Base-by-base conservation (phyloP, 1,284 basidiomycete species). In the Sanghuangporus sanghuang region DNA sequence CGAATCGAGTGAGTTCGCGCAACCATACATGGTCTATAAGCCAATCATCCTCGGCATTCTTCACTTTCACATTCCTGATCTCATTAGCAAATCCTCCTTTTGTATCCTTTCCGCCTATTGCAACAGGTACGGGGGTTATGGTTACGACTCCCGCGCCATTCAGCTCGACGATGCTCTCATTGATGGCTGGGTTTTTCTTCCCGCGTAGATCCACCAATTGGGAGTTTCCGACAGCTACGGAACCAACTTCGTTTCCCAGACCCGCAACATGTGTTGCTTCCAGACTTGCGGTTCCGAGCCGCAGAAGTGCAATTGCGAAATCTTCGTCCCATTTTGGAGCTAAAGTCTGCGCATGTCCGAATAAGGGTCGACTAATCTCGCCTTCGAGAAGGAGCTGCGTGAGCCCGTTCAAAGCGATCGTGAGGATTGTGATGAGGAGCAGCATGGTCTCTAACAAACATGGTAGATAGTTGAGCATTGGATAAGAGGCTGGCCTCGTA, bases 211-310 rank as follows among this genome's bases (percentile, higher is more conserved):
- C 56, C 48, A 60, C 55, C 36, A 53, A 57, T n/a, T 53, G 54
- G 2, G 73, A 68, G 57, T 69, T 73, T 59, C 75, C 66, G 32
- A 78, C 74, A 52, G 77, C 68, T 40, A 90, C 77, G 0, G 80
- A 76, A 18, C 82, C 82, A 21, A 90, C 84, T 72, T 92, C 89
- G 69, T 92, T 90, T 1, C 86, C 85, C 69, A 89, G 79, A 1
- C 89, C 90, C 18, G 84, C 80, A 18, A 88, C 78, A 59, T 83
- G 84, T 0, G 88, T 90, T 0, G 86, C 85, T 71, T 91, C 89
- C 57, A 92, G 75, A 69, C 86, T 88, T 2, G 87, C 88, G 0
- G 86, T 87, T 7, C 88, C 87, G 16, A 90, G 76, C 23, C 89
- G 82, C 57, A 90, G 77, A 39, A 92, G 77, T 3, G 86, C 81